Evolutionary conservation across 306 rosid genomes (phyloP), one percentile per base, ranked within the genome.

Genomic region (Corylus americana): DNA sequence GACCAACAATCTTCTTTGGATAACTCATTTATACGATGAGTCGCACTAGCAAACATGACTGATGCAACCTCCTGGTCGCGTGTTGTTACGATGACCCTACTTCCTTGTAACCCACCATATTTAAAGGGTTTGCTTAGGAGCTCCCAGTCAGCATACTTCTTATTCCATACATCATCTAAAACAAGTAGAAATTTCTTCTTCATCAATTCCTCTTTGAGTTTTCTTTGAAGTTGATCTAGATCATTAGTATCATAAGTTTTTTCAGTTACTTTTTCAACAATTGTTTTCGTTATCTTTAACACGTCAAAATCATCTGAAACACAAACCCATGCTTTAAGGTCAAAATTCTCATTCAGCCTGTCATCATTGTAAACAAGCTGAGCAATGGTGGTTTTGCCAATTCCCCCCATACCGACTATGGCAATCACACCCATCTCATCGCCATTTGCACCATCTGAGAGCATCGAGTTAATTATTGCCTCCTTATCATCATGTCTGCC

Each of bases 161-260:
- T 78, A 2, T 64, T 74, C 79, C 83, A 80, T 25, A 80, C 59
- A 44, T 80, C 84, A 47, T 80, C 84, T 1, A 31, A 31, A 31
- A 31, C 35, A 31, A 31, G 35, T 31, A 31, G 35, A 1, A 31
- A 31, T 31, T 31, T 68, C 44, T 68, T 80, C 0, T 45, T 17
- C 8, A 9, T 47, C 45, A 80, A 53, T 44, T 13, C 9, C 10
- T 71, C 10, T 14, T 16, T 7, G 3, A 75, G 4, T n/a, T 0
- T 22, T 14, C 18, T 27, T 37, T 80, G 71, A 12, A 80, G 63
- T 22, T 12, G 4, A 12, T 75, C 37, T 39, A 68, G 55, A 62
- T 31, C 44, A 0, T 27, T 22, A 11, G 2, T n/a, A 51, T 18
- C 11, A 53, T 47, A 74, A 11, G 35, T 7, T 11, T 8, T 57